phyloP scores from a whole-genome alignment of 164 flowering plant species.

The Piper longum region DNA sequence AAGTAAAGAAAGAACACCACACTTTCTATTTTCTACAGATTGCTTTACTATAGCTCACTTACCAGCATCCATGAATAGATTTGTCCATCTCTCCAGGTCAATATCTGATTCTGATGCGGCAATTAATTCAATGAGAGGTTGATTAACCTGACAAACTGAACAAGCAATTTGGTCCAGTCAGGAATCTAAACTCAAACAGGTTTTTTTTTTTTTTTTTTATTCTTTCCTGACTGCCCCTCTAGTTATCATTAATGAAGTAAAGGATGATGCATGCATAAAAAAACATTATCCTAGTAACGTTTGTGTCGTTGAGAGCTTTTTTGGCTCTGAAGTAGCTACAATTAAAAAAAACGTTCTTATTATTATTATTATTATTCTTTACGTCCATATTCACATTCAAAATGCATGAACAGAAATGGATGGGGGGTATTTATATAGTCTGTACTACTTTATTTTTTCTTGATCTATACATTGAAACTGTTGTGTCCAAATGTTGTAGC shows the following conservation, averaged over 20 bases:
- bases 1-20: neutral
- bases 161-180: neutral
- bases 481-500: neutral
- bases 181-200: neutral
- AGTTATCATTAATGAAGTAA: no score
- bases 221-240: neutral
- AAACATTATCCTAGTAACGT: no score
- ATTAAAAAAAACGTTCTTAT: no score
- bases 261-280: neutral
- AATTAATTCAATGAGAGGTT: constrained; percentile 67
- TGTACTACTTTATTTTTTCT: neutral
- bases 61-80: constrained; percentile 40
- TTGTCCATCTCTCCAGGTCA: constrained; percentile 64
- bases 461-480: no score
- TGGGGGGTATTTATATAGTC: neutral
- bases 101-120: constrained; percentile 48
- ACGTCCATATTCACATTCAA: neutral
- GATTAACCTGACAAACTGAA: neutral
- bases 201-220: no score
- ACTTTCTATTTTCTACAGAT: neutral
- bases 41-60: constrained; percentile 6
- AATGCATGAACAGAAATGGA: neutral
- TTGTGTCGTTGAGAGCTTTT: no score
- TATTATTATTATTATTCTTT: no score
- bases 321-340: neutral